These are phyloP conservation scores for Isabelozyma pseudorhagii DNA, from an alignment of 805 yeast genomes.

Conservation along the genomic window DNA sequence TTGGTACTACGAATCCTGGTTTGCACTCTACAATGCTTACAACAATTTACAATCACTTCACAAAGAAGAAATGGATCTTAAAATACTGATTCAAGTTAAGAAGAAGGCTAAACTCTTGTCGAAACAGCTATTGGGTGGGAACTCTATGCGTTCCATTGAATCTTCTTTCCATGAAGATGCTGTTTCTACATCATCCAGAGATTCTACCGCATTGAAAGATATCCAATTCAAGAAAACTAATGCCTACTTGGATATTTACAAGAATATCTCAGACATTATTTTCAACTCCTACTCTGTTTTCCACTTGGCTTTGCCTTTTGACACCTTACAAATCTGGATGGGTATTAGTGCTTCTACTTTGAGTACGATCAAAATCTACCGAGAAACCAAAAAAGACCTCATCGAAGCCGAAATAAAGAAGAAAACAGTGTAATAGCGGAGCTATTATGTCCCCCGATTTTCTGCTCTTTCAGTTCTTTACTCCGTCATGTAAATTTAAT, in stretches of 20 bases:
- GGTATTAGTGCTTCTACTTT: slow-evolving; percentile 39
- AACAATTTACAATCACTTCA: slow-evolving; percentile 38
- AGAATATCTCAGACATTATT: slow-evolving; percentile 35
- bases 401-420: slow-evolving; percentile 7
- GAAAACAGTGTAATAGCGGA: neutral
- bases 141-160: slow-evolving; percentile 6
- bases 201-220: slow-evolving; percentile 21
- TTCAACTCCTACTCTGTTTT: slow-evolving; percentile 43
- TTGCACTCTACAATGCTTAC: slow-evolving; percentile 53
- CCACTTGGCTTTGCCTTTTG: slow-evolving; percentile 30
- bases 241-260: slow-evolving; percentile 36
- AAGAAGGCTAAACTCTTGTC: slow-evolving; percentile 47
- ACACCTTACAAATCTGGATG: slow-evolving; percentile 44
- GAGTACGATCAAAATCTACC: slow-evolving; percentile 34
- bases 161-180: slow-evolving; percentile 13
- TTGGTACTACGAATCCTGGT: slow-evolving; percentile 65
- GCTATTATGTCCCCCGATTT: neutral
- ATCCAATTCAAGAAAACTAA: slow-evolving; percentile 36
- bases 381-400: slow-evolving; percentile 33
- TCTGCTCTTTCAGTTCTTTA: neutral
- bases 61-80: slow-evolving; percentile 50
- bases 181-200: slow-evolving; percentile 6
- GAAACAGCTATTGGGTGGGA: slow-evolving; percentile 32
- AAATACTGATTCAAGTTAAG: slow-evolving; percentile 60
- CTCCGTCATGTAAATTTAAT: neutral